Evolutionary conservation across 2,329 filamentous ascomycete species (phyloP), one percentile per base, ranked within the genome.

Genomic region (Helotiales sp.): DNA sequence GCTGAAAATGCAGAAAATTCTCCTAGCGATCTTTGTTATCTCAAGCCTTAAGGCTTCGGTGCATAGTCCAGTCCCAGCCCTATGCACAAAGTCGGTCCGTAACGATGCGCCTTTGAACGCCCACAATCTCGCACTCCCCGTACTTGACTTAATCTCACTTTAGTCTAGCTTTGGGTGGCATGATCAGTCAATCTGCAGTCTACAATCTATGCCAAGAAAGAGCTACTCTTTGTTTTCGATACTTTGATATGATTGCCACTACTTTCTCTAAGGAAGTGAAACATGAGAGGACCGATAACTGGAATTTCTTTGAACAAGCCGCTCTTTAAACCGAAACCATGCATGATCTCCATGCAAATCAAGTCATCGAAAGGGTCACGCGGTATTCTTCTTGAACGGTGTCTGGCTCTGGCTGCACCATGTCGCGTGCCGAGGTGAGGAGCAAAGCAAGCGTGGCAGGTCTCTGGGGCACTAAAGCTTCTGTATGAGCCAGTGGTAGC

Each of bases 351-450:
- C n/a, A n/a, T 30, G 49, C 0, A 28, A 30, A 52, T 15, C 40
- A 17, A 52, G 49, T 30, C 17, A n/a, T 52, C 49, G 49, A 37
- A 40, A 5, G 15, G 54, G 34, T 57, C 54, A 57, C 54, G 30
- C 54, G 54, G 20, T 15, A 13, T 22, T 26, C 13, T 37, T 6
- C 40, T 6, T 37, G 54, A 57, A 24, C 30, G 32, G 24, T 17
- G 37, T 30, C 5, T 24, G 24, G 49, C 49, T 17, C 26, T 52
- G 49, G 49, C 49, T 52, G 49, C 49, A 52, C 24, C 2, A 13
- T 15, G 54, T 30, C 54, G 54, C 20, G 10, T 40, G 54, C 54
- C 54, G 32, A 57, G 54, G 54, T 24, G 54, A 34, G 54, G 32
- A 52, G 24, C 20, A 50, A 15, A 8, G 2, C 22, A 30, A 52